Evolutionary conservation across 805 yeast genomes (phyloP).

Genomic region (Yarrowia sp.): DNA sequence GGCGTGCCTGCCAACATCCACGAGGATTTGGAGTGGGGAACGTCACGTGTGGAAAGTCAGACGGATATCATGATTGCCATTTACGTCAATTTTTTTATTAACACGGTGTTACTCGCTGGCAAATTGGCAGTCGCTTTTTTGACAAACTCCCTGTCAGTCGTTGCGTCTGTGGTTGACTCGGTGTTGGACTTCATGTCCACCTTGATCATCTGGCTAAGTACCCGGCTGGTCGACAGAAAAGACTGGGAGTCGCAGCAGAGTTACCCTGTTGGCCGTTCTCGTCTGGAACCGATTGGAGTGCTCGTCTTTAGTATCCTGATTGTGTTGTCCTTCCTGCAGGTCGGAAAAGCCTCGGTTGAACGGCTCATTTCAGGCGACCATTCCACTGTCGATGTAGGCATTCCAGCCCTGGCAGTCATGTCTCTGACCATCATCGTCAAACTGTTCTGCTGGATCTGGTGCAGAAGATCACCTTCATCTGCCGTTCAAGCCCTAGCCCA

Average conservation of each 20-base stretch:
- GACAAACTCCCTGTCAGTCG: slow-evolving; percentile 74
- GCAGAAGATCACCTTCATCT: slow-evolving; percentile 64
- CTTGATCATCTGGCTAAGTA: slow-evolving; percentile 69
- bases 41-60: slow-evolving; percentile 56
- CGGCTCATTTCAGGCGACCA: slow-evolving; percentile 55
- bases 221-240: slow-evolving; percentile 52
- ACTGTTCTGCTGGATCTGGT: slow-evolving; percentile 67
- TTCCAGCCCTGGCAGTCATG: slow-evolving; percentile 66
- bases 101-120: slow-evolving; percentile 62
- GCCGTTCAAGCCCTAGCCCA: slow-evolving; percentile 81
- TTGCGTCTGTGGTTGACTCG: slow-evolving; percentile 82
- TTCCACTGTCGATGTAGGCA: slow-evolving; percentile 56
- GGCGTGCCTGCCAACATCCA: slow-evolving; percentile 68
- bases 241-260: slow-evolving; percentile 56
- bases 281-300: slow-evolving; percentile 81
- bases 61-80: slow-evolving; percentile 65
- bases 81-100: slow-evolving; percentile 65
- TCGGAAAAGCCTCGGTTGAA: slow-evolving; percentile 67
- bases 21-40: slow-evolving; percentile 57
- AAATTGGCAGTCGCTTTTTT: slow-evolving; percentile 66
- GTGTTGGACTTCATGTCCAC: slow-evolving; percentile 77
- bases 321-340: slow-evolving; percentile 73
- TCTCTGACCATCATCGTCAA: slow-evolving; percentile 65
- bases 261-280: slow-evolving; percentile 72
- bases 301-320: slow-evolving; percentile 74